Percentiles rank a stretch among this genome's conserved stretches.
These are phyloP conservation scores for Hymenoscyphus repandus DNA, from an alignment of 2,329 filamentous ascomycete genomes.

Conservation along the genomic window DNA sequence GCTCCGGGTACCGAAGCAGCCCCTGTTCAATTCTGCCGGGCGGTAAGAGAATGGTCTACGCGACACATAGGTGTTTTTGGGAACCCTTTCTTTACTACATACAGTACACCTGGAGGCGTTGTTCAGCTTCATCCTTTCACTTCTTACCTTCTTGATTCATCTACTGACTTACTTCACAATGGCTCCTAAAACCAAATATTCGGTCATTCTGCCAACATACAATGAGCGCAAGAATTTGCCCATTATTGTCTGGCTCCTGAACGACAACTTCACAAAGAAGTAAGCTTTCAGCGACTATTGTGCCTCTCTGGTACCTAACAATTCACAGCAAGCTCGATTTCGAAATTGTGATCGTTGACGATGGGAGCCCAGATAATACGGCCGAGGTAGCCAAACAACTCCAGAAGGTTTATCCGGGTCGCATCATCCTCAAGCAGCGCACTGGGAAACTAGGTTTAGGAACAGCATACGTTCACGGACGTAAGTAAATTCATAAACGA, in stretches of 20 bases:
- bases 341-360: constrained; percentile 95
- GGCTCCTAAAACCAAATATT: constrained; percentile 71
- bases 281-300: constrained; percentile 34
- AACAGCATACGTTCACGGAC: constrained; percentile 29
- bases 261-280: constrained; percentile 86
- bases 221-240: constrained; percentile 97
- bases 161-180: neutral
- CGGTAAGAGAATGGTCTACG: too few species aligned
- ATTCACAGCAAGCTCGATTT: constrained; percentile 80
- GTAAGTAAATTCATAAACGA: too few species aligned
- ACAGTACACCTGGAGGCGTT: too few species aligned
- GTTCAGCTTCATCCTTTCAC: constrained; percentile 5
- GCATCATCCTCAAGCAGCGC: constrained; percentile 80
- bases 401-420: constrained; percentile 73
- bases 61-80: too few species aligned
- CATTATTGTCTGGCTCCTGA: constrained; percentile 81
- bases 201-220: constrained; percentile 95
- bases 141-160: neutral
- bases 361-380: constrained; percentile 93
- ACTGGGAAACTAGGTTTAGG: constrained; percentile 55
- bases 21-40: too few species aligned
- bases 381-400: constrained; percentile 88
- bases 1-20: too few species aligned
- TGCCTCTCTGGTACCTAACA: neutral
- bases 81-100: too few species aligned